Evolutionary conservation across 371 early-diverging fungal genomes (phyloP).

Genomic region (Mortierella sp.): DNA sequence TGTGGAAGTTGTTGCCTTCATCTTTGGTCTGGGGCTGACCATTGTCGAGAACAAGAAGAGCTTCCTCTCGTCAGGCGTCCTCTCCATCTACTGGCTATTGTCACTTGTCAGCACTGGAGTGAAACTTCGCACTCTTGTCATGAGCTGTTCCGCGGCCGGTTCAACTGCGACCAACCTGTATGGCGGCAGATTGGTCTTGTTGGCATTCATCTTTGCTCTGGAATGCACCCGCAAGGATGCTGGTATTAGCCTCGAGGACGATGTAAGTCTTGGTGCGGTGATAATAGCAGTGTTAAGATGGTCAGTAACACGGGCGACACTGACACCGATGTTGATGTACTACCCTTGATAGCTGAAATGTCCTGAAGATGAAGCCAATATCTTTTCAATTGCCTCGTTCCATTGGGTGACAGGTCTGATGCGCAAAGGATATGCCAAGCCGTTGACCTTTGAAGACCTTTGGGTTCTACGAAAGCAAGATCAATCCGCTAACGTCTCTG

Average conservation of each 20-base stretch:
- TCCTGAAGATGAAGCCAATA: constrained; percentile 86
- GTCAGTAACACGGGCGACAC: too few species aligned
- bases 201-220: constrained; percentile 33
- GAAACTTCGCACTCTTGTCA: constrained; percentile 68
- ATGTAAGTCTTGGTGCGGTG: constrained; percentile 22
- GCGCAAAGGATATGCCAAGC: constrained; percentile 81
- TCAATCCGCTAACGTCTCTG: constrained; percentile 71
- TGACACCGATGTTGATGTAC: neutral
- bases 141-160: constrained; percentile 63
- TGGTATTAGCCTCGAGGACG: constrained; percentile 36
- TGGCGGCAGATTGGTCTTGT: constrained; percentile 8
- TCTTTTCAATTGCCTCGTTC: constrained; percentile 88
- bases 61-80: constrained; percentile 71
- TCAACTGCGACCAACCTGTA: constrained; percentile 61
- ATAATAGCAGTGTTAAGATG: neutral
- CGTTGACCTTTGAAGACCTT: constrained; percentile 81
- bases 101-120: constrained; percentile 58
- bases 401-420: constrained; percentile 94
- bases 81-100: constrained; percentile 86
- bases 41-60: constrained; percentile 77
- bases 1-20: constrained; percentile 23
- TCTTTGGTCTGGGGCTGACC: constrained; percentile 60
- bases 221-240: constrained; percentile 41
- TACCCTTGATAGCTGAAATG: constrained; percentile 46
- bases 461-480: constrained; percentile 76